Base-by-base conservation (phyloP, 2,329 filamentous ascomycete genomes). In the Penicillium sumatraense region DNA sequence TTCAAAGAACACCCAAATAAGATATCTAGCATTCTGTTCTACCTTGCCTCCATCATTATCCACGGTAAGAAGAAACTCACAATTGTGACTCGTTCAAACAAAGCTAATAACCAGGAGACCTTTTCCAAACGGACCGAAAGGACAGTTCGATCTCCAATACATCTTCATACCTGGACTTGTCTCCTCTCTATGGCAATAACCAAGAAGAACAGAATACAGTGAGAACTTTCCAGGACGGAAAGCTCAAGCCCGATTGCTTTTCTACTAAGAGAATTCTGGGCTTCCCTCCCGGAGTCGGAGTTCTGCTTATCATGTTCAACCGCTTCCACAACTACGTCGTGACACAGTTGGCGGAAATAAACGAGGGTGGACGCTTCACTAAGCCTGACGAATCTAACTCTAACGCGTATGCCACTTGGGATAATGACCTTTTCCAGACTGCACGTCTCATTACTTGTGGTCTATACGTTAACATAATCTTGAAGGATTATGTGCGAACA, bases 1-100 rank as follows among this genome's bases (percentile, higher is more conserved):
- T 84, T 85, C 57, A 80, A 84, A 57, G 78, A 85, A 51, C 89
- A 91, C 68, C 86, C 87, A 0, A 88, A 88, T 48, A 83, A 85
- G n/a, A 86, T 92, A 36, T 91, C 88, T 0, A 88, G 86, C 63
- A 85, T 91, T 75, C 76, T 93, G 14, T 91, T 90, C 70, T 91
- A 91, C 61, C 77, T 90, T 40, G 89, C 89, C 0, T 85, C 87
- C 6, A 88, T 93, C 64, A 84, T 86, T 56, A 85, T 83, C 49
- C 82, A 84, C 61, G 79, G 79, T 71, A 71, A 38, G 67, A 49
- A 7, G 24, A 26, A 44, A 9, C 40, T 10, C 14, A 14, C 14
- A 27, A 14, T 11, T 23, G 40, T 2, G 3, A 44, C 16, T 2
- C 21, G 24, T 8, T 24, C n/a, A 13, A 23, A 16, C 27, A 16